Percentiles rank a stretch among this genome's conserved stretches.
These are phyloP conservation scores for Metschnikowia henanensis DNA, from an alignment of 805 yeast genomes.

Conservation along the genomic window DNA sequence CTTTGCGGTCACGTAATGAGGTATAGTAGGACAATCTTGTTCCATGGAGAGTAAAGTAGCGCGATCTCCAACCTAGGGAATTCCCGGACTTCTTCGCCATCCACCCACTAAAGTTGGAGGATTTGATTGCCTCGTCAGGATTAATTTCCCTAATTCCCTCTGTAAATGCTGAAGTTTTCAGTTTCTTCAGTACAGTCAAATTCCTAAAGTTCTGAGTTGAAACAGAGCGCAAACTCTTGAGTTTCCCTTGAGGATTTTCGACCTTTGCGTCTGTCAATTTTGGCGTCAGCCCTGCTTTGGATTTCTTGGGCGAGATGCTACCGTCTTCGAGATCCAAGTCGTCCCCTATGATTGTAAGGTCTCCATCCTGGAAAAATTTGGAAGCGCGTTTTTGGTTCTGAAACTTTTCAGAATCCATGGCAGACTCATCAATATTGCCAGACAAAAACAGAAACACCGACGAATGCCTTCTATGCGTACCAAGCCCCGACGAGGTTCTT, in stretches of 20 bases:
- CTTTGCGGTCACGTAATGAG: slow-evolving; percentile 73
- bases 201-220: slow-evolving; percentile 51
- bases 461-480: slow-evolving; percentile 57
- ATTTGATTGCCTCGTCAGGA: slow-evolving; percentile 74
- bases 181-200: slow-evolving; percentile 50
- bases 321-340: slow-evolving; percentile 33
- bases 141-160: slow-evolving; percentile 82
- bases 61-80: slow-evolving; percentile 83
- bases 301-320: slow-evolving; percentile 36
- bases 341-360: slow-evolving; percentile 15
- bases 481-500: slow-evolving; percentile 29
- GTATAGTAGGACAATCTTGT: slow-evolving; percentile 89
- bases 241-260: slow-evolving; percentile 24
- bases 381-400: slow-evolving; percentile 14
- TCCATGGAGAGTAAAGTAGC: slow-evolving; percentile 86
- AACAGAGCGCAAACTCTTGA: slow-evolving; percentile 53
- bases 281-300: slow-evolving; percentile 34
- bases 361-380: slow-evolving; percentile 12
- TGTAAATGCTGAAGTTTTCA: slow-evolving; percentile 73
- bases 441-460: slow-evolving; percentile 56
- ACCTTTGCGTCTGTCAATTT: slow-evolving; percentile 6
- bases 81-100: slow-evolving; percentile 88
- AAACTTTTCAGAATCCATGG: slow-evolving; percentile 7
- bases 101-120: slow-evolving; percentile 88
- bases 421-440: slow-evolving; percentile 25